Evolutionary conservation across 441 rosid species (phyloP), one percentile per base, ranked within the genome.

Genomic region (Breynia disticha): DNA sequence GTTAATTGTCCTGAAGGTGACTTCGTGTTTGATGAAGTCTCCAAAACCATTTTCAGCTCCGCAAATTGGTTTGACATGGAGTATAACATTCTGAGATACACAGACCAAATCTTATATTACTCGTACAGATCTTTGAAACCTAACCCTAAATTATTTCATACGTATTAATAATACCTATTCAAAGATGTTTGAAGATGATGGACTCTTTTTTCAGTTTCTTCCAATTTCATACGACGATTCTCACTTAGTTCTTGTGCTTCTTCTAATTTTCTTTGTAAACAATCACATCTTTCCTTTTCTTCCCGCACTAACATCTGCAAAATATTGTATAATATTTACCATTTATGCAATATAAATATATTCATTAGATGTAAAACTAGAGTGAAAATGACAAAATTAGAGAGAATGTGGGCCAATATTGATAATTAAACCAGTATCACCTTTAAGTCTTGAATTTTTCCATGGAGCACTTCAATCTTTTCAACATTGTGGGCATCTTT

Each of bases 1-100:
- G 64, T 72, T 60, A 76, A 44, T 50, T 74, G 72, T 48, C 61
- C 62, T 44, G 81, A 76, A 53, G 79, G 60, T 56, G 82, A 74
- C 48, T 67, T 65, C 7, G 80, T 71, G 63, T 65, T 75, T 18
- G 84, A 78, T 38, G 95, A 60, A 63, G 77, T 58, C 45, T 78
- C 61, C 71, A 89, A 70, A 73, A 84, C 67, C 50, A 54, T 73
- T 67, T 84, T 86, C 69, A 89, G 69, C 81, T 86, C 95, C 16
- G 95, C 73, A 72, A 89, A 80, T 74, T 89, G 97, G 67, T 84
- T 88, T 8, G 96, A 80, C 81, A 93, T 82, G 66, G 77, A 76
- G 57, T 82, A 76, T 62, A 86, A 71, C 84, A 93, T 77, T 89
- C 97, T 86, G 99, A 69, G 77, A 73, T 79, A 77, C 76, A 82